Percentiles rank a stretch among this genome's conserved stretches.
Conservation (phyloP, 495 filamentous ascomycete species). For the Pseudotulostoma volvatum region DNA sequence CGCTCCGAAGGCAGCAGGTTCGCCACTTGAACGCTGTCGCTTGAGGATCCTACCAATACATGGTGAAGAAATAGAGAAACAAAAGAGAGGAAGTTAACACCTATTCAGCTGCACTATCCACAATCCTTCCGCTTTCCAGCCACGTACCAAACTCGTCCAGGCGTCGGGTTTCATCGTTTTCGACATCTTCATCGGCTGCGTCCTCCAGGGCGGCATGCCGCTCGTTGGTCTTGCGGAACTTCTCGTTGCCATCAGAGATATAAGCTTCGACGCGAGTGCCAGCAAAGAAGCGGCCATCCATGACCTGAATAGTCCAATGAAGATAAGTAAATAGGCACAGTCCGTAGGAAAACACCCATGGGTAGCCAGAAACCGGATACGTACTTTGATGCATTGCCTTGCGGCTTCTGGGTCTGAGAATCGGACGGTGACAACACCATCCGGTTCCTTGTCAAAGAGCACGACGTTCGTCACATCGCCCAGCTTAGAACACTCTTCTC, state of each 20-base stretch:
- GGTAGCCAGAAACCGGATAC: conserved; percentile 2
- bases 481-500: conserved; percentile 73
- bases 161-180: conserved; percentile 30
- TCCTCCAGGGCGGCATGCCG: conserved; percentile 71
- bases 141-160: conserved; percentile 40
- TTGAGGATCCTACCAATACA: no score
- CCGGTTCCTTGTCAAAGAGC: conserved; percentile 74
- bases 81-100: no score
- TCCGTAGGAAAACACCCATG: background rate
- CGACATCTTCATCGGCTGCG: conserved; percentile 24
- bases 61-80: no score
- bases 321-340: background rate
- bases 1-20: no score
- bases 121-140: conserved; percentile 28
- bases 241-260: conserved; percentile 56
- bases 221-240: conserved; percentile 86
- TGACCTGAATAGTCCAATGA: conserved; percentile 26
- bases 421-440: conserved; percentile 70
- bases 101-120: conserved; percentile 16
- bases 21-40: no score
- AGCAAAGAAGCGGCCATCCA: conserved; percentile 71
- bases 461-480: conserved; percentile 83
- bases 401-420: conserved; percentile 58
- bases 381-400: conserved; percentile 48
- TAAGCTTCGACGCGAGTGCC: conserved; percentile 61